Evolutionary conservation across 495 filamentous ascomycete genomes (phyloP), one percentile per base, ranked within the genome.

Genomic region (Letharia columbiana): DNA sequence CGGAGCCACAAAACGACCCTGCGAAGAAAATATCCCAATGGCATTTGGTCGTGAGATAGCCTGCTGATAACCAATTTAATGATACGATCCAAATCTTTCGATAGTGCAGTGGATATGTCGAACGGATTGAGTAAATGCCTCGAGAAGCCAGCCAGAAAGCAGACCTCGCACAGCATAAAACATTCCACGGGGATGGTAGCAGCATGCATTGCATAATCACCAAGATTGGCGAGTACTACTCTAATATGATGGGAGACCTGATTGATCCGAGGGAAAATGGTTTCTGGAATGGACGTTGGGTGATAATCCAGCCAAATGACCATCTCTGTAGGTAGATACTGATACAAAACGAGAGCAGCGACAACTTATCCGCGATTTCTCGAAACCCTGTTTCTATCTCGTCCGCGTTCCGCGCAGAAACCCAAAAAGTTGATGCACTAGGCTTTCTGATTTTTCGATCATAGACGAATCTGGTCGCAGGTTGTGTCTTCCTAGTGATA

Each of bases 401-500:
- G 10, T 54, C 23, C 1, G n/a, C 23, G 50, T 50, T 63, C 7
- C 61, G 45, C 13, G 61, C 61, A 35, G 61, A 50, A 28, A 63
- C 40, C 61, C 61, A 63, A 50, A 63, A 54, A 10, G 31, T 54
- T 41, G 61, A 63, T 49, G 61, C 44, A 8, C 20, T 28, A 50
- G 61, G 61, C 18, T 63, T 33, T 33, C 8, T 49, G 2, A 23
- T 12, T 10, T 50, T 63, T 31, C 61, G 61, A 23, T 63, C 61
- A 23, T 63, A 50, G 37, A 54, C 42, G 18, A 40, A 63, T 40
- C 28, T 63, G 6, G 39, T 45, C 15, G 42, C 45, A 17, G 54
- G 50, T 42, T 63, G 61, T 4, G 61, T 63, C 35, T 63, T 63
- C 28, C 61, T 63, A 50, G 45, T n/a, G 47, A 40, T 18, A 40